A percentile compares a stretch with the other conserved stretches of the same genome.
phyloP scores from a whole-genome alignment of 1,284 basidiomycete genomes.

The Gomphus bonarii region DNA sequence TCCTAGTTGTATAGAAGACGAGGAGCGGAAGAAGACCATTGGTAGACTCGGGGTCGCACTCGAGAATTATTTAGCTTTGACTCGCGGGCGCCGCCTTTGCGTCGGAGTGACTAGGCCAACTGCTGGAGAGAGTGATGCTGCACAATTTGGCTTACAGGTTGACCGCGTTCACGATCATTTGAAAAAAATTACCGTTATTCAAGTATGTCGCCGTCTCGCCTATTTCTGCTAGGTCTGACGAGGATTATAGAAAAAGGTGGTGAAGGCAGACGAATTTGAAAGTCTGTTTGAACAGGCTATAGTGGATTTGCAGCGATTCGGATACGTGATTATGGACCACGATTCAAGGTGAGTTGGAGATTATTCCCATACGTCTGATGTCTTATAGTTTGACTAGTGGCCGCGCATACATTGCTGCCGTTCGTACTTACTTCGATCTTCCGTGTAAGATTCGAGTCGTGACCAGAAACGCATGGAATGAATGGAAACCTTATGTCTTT shows the following conservation, averaged over 20 bases:
- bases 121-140: conserved; percentile 54
- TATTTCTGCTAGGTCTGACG: not conserved
- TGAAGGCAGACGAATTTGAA: conserved; percentile 46
- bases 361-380: conserved; percentile 12
- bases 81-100: conserved; percentile 66
- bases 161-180: conserved; percentile 26
- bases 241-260: conserved; percentile 29
- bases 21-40: conserved; percentile 67
- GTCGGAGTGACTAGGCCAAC: conserved; percentile 31
- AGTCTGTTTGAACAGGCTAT: conserved; percentile 75
- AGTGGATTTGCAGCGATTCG: conserved; percentile 71
- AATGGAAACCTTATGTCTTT: conserved; percentile 60
- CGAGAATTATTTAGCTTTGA: conserved; percentile 55
- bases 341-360: conserved; percentile 52
- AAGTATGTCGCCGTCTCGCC: not conserved
- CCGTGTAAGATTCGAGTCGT: conserved; percentile 65
- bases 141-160: conserved; percentile 63
- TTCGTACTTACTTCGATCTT: conserved; percentile 60
- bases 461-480: conserved; percentile 51
- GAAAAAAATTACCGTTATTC: not conserved
- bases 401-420: conserved; percentile 68
- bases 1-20: conserved; percentile 77
- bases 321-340: conserved; percentile 65
- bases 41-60: conserved; percentile 69
- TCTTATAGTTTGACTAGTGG: conserved; percentile 34